These are phyloP conservation scores for Ceratobasidium sp. DNA, from an alignment of 1,284 basidiomycete species.

Conservation along the genomic window DNA sequence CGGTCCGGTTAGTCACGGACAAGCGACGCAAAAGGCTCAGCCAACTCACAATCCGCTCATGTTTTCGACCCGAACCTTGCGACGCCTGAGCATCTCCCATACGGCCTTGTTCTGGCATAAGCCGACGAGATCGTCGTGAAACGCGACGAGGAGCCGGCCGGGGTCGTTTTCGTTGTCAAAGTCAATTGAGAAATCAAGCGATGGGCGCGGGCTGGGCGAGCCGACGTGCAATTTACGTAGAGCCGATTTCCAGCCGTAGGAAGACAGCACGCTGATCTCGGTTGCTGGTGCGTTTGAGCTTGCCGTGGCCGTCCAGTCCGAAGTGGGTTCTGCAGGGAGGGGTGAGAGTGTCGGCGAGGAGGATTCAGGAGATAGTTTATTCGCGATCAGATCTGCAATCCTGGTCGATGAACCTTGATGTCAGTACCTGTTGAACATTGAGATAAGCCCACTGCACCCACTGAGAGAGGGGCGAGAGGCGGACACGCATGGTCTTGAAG, in stretches of 20 bases:
- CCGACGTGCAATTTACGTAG: constrained; percentile 11
- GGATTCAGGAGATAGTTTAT: constrained; percentile 47
- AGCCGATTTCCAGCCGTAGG: constrained; percentile 29
- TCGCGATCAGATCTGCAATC: constrained; percentile 33
- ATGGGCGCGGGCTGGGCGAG: constrained; percentile 1
- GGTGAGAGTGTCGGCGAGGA: constrained; percentile 33
- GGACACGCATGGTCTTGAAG: constrained; percentile 63
- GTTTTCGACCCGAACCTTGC: constrained; percentile 71
- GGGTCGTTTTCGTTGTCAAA: constrained; percentile 61
- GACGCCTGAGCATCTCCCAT: constrained; percentile 64
- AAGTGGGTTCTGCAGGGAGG: constrained; percentile 51
- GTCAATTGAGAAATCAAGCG: constrained; percentile 61
- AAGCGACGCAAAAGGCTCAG: constrained; percentile 1
- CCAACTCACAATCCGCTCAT: constrained; percentile 76
- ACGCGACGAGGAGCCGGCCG: constrained; percentile 70
- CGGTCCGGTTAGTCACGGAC: background rate
- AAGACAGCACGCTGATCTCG: constrained; percentile 32
- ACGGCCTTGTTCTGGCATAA: constrained; percentile 74
- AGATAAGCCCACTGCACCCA: constrained; percentile 63
- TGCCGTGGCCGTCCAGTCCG: constrained; percentile 48
- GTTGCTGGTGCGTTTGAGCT: constrained; percentile 25
- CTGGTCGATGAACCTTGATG: constrained; percentile 51
- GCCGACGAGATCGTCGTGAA: constrained; percentile 66
- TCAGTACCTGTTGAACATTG: constrained; percentile 54
- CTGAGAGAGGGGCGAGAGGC: constrained; percentile 67